Conservation (phyloP, 768 basidiomycete genomes). For the Gloeophyllum trabeum region DNA sequence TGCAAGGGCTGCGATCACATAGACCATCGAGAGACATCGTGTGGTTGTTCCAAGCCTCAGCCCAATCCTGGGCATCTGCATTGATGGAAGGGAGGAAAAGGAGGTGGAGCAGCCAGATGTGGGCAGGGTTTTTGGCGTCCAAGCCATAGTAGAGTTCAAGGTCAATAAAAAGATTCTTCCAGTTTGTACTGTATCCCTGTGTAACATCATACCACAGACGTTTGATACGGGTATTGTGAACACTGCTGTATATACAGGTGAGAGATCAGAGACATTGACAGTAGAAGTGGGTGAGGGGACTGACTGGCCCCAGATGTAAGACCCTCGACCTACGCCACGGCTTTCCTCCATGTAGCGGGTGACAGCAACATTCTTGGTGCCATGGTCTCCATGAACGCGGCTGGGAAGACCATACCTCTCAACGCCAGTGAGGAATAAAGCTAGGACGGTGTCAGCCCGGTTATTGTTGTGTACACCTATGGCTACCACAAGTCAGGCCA, state of each 20-base stretch:
- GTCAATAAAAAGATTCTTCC: too few species aligned
- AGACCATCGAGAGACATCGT: too few species aligned
- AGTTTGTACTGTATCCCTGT: too few species aligned
- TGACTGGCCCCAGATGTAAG: conserved; percentile 14
- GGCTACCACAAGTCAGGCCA: too few species aligned
- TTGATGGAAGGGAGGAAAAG: too few species aligned
- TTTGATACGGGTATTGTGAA: conserved; percentile 13
- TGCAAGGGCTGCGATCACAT: too few species aligned
- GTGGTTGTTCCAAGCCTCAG: too few species aligned
- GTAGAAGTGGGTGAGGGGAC: background rate
- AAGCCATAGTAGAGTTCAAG: too few species aligned
- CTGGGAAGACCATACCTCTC: conserved; percentile 8
- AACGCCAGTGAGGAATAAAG: conserved; percentile 7
- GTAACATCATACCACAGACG: conserved; percentile 11
- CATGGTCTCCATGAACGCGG: conserved; percentile 10
- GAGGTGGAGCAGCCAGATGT: too few species aligned
- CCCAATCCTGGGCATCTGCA: too few species aligned
- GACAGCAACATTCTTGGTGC: conserved; percentile 11
- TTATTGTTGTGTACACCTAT: too few species aligned
- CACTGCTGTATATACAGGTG: conserved; percentile 5
- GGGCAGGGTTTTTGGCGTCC: too few species aligned
- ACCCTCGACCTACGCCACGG: conserved; percentile 6
- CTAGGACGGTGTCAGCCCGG: conserved; percentile 9
- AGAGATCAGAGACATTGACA: background rate
- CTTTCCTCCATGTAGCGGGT: conserved; percentile 9